Evolutionary conservation across 306 rosid genomes (phyloP).

Genomic region (Rosa lucieae): DNA sequence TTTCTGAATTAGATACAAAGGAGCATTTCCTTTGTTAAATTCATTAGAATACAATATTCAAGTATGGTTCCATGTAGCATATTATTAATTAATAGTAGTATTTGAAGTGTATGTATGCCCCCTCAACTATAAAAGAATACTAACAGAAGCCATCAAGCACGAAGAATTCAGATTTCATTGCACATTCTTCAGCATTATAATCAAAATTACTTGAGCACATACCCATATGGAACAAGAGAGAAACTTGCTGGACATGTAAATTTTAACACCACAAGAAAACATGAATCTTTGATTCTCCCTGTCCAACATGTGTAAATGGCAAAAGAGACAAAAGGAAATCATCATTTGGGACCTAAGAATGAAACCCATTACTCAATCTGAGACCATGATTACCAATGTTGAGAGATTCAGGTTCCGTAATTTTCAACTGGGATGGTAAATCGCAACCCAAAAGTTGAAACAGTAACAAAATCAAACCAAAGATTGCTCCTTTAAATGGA

Average conservation of each 20-base stretch:
- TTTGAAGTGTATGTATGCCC: background rate
- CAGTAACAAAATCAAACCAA: background rate
- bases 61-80: too few relatives aligned
- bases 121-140: background rate
- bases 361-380: conserved; percentile 6
- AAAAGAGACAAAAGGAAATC: background rate
- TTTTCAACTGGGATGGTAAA: background rate
- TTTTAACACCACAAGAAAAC: background rate
- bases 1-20: background rate
- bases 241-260: background rate
- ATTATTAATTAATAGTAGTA: background rate
- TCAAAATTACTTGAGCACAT: background rate
- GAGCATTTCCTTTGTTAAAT: background rate
- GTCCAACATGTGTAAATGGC: background rate
- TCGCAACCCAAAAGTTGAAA: background rate
- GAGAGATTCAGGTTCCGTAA: background rate
- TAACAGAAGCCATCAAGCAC: background rate
- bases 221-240: conserved; percentile 7
- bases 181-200: background rate
- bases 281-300: background rate
- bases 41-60: background rate
- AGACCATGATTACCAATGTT: background rate
- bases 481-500: background rate
- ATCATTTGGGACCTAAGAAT: conserved; percentile 12
- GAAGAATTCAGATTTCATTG: background rate